Conservation (phyloP, 2,329 filamentous ascomycete genomes). For the Byssothecium circinans region DNA sequence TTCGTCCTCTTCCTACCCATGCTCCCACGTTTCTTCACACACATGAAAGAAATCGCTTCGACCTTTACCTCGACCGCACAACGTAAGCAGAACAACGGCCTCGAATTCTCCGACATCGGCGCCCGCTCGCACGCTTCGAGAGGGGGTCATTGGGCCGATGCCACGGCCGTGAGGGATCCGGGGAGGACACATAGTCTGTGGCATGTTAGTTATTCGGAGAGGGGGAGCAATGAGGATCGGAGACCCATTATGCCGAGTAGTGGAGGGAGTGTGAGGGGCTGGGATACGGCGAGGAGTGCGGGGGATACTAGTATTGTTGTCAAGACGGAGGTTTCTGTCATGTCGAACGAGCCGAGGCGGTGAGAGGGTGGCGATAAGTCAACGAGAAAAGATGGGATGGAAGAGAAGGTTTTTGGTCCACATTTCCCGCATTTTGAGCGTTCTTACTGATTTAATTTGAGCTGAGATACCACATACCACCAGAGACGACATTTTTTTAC, state of each 20-base stretch:
- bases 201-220: slow-evolving; percentile 16
- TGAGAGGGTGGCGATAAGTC: background rate
- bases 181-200: slow-evolving; percentile 9
- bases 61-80: background rate
- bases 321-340: background rate
- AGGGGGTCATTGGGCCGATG: background rate
- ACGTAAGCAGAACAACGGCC: background rate
- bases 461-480: too few species aligned
- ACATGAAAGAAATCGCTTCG: slow-evolving; percentile 4
- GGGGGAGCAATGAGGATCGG: slow-evolving; percentile 3
- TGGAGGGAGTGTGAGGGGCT: background rate
- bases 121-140: background rate
- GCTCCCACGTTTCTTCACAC: slow-evolving; percentile 16
- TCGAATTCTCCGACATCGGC: background rate
- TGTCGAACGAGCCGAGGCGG: background rate
- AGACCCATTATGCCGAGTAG: background rate
- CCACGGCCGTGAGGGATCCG: background rate
- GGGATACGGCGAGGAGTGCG: background rate
- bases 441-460: too few species aligned
- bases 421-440: too few species aligned
- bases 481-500: too few species aligned
- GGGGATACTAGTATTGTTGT: background rate
- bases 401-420: too few species aligned
- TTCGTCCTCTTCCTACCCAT: slow-evolving; percentile 22
- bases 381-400: background rate